These are phyloP conservation scores for Xerophyta viscosa DNA, from an alignment of 106 monocot species.

Conservation along the genomic window DNA sequence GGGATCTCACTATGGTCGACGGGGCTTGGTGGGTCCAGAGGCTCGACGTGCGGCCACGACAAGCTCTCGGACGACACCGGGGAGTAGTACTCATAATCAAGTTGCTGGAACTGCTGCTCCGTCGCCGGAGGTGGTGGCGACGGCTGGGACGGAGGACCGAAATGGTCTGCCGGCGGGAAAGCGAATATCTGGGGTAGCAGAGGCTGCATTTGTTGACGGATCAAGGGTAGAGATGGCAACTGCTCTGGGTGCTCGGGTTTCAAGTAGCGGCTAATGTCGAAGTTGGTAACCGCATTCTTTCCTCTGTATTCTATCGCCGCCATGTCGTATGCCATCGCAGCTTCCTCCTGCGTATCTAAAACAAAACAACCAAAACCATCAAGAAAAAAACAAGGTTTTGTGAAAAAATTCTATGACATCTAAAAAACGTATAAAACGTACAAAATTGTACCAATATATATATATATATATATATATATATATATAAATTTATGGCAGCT, in stretches of 20 bases:
- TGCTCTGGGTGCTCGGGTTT: conserved; percentile 1
- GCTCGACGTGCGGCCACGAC: too few species aligned
- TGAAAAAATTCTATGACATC: too few species aligned
- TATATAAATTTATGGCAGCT: too few species aligned
- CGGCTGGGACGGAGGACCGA: background rate
- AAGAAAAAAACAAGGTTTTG: too few species aligned
- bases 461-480: too few species aligned
- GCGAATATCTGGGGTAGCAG: too few species aligned
- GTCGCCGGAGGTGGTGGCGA: background rate
- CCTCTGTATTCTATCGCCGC: conserved; percentile 88
- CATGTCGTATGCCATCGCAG: conserved; percentile 80
- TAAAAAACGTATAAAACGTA: too few species aligned
- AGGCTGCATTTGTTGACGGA: background rate
- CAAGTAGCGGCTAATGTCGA: conserved; percentile 58
- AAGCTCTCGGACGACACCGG: background rate
- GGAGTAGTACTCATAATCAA: background rate
- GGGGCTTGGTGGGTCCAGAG: background rate
- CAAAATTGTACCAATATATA: too few species aligned
- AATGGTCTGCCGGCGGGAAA: too few species aligned
- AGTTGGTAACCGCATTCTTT: conserved; percentile 76
- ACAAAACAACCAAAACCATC: too few species aligned
- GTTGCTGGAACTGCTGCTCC: conserved; percentile 6
- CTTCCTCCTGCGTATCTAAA: conserved; percentile 94
- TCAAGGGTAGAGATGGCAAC: background rate
- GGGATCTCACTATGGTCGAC: background rate